phyloP scores from a whole-genome alignment of 345 rosid species.

The Citropsis articulata region DNA sequence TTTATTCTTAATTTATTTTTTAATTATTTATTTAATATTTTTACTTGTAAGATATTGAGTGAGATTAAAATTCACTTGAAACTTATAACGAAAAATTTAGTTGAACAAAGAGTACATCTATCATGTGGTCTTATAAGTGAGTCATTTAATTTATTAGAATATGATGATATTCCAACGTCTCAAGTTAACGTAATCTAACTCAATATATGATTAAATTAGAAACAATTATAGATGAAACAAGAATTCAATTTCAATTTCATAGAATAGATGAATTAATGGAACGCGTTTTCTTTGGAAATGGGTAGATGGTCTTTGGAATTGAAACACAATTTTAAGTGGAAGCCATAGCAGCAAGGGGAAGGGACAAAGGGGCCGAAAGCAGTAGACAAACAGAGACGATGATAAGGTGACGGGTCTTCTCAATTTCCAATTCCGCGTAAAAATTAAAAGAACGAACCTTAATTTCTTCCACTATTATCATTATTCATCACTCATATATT shows the following conservation, averaged over 20 bases:
- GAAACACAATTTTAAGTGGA: not conserved
- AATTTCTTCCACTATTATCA: conserved; percentile 7
- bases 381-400: conserved; percentile 29
- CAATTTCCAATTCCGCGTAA: conserved; percentile 19
- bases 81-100: no score
- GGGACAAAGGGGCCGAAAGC: conserved; percentile 40
- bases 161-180: not conserved
- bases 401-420: conserved; percentile 22
- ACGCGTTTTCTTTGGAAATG: not conserved
- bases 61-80: no score
- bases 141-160: no score
- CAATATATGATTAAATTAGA: not conserved
- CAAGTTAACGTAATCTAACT: not conserved
- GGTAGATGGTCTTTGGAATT: not conserved
- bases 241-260: not conserved
- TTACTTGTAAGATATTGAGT: no score
- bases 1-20: no score
- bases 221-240: not conserved
- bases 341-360: not conserved
- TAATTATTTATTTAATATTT: no score
- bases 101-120: no score
- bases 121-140: no score
- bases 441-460: not conserved
- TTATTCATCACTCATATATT: not conserved
- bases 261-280: no score